A percentile compares a stretch with the other conserved stretches of the same genome.
These are phyloP conservation scores for Paecilomyces fulvus DNA, from an alignment of 2,329 filamentous ascomycete genomes.

Conservation along the genomic window DNA sequence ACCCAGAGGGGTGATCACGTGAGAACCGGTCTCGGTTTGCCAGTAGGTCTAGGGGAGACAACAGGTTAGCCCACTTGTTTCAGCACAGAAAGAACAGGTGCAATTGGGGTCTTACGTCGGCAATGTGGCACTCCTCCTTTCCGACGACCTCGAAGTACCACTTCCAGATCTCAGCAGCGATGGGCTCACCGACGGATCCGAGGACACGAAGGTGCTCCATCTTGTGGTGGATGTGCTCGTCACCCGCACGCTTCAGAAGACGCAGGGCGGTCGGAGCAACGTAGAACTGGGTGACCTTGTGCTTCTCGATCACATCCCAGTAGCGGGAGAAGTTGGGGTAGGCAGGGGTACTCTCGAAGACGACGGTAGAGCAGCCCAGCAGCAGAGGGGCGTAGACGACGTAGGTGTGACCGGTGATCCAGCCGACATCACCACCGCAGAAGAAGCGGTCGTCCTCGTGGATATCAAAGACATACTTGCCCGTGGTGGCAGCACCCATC, in stretches of 20 bases:
- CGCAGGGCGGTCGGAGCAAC: slow-evolving; percentile 91
- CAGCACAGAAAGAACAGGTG: neutral
- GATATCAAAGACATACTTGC: slow-evolving; percentile 98
- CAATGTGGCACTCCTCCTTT: slow-evolving; percentile 84
- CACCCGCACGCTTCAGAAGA: slow-evolving; percentile 87
- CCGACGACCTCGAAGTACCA: slow-evolving; percentile 97
- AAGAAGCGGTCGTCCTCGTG: slow-evolving; percentile 91
- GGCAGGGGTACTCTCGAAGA: slow-evolving; percentile 95
- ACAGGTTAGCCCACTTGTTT: slow-evolving; percentile 4
- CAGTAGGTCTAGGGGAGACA: slow-evolving; percentile 71
- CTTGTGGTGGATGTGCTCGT: slow-evolving; percentile 80
- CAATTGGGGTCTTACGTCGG: slow-evolving; percentile 64
- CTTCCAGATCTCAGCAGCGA: slow-evolving; percentile 97
- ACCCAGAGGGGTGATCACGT: slow-evolving; percentile 88
- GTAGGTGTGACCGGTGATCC: slow-evolving; percentile 98
- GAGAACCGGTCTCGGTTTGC: slow-evolving; percentile 97
- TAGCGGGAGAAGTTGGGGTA: slow-evolving; percentile 98
- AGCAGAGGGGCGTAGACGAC: slow-evolving; percentile 94
- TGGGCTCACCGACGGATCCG: slow-evolving; percentile 93
- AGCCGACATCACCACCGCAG: slow-evolving; percentile 95
- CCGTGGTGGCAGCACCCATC: slow-evolving; percentile 84
- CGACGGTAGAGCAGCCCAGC: slow-evolving; percentile 86
- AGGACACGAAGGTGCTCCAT: slow-evolving; percentile 87
- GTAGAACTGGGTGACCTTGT: slow-evolving; percentile 95
- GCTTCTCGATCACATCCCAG: slow-evolving; percentile 96